phyloP scores from a whole-genome alignment of 164 flowering plant species.

The Nymphaea colorata region DNA sequence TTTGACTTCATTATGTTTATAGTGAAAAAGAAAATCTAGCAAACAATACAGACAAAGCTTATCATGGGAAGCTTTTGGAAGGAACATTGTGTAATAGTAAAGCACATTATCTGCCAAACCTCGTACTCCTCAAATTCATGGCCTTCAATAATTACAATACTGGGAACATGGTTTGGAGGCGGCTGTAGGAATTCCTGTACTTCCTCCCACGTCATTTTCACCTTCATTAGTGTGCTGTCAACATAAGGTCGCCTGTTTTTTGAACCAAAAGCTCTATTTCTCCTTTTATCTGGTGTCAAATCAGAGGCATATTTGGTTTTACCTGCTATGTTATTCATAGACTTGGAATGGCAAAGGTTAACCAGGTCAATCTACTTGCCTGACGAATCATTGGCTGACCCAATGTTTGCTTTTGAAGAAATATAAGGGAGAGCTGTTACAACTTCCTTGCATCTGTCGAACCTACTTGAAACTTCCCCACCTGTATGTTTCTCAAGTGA shows the following conservation, averaged over 20 bases:
- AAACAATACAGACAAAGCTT: too few species aligned
- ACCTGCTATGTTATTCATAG: slow-evolving; percentile 40
- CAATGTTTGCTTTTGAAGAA: slow-evolving; percentile 9
- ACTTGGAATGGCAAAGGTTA: slow-evolving; percentile 31
- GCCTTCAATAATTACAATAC: slow-evolving; percentile 58
- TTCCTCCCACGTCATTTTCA: slow-evolving; percentile 83
- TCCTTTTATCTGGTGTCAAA: slow-evolving; percentile 34
- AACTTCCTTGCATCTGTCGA: too few species aligned
- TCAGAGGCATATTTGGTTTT: slow-evolving; percentile 32
- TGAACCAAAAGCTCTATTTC: slow-evolving; percentile 43
- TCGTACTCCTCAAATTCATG: slow-evolving; percentile 83
- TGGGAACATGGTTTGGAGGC: slow-evolving; percentile 42
- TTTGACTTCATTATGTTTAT: too few species aligned
- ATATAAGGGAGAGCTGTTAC: slow-evolving; percentile 6
- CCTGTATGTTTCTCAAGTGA: too few species aligned
- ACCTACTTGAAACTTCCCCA: too few species aligned
- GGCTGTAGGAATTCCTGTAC: slow-evolving; percentile 84
- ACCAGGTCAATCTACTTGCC: slow-evolving; percentile 29
- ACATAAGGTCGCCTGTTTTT: slow-evolving; percentile 54
- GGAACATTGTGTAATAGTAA: too few species aligned
- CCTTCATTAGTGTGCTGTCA: slow-evolving; percentile 43
- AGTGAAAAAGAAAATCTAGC: too few species aligned
- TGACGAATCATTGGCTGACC: slow-evolving; percentile 15
- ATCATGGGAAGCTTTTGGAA: too few species aligned
- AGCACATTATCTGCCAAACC: slow-evolving; percentile 11